Percentiles rank a stretch among this genome's conserved stretches.
phyloP scores from a whole-genome alignment of 371 early-diverging fungal species.

The Capillidium heterosporum region DNA sequence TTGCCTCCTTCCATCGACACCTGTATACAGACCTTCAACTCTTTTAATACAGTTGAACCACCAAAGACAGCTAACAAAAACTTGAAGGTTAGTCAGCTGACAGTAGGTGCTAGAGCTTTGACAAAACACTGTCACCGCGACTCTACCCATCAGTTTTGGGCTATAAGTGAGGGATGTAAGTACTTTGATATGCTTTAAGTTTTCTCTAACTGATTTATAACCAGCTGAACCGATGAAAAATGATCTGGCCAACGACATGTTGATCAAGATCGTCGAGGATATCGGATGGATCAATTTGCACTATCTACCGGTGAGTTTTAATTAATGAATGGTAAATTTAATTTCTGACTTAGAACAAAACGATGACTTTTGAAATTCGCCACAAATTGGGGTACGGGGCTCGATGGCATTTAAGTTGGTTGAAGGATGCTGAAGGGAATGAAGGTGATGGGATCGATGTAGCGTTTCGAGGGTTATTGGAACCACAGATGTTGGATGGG shows the following conservation, averaged over 20 bases:
- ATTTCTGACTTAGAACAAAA: constrained; percentile 12
- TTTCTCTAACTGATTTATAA: neutral
- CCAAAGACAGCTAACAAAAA: neutral
- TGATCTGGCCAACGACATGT: constrained; percentile 13
- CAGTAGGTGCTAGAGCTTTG: constrained; percentile 20
- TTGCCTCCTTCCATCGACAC: neutral
- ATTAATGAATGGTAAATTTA: neutral
- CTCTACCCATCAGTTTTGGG: constrained; percentile 16
- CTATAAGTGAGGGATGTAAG: constrained; percentile 17
- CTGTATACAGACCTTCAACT: neutral
- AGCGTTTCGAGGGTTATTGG: constrained; percentile 20
- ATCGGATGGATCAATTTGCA: constrained; percentile 21
- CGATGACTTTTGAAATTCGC: constrained; percentile 17
- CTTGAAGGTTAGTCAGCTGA: constrained; percentile 5
- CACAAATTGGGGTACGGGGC: constrained; percentile 18
- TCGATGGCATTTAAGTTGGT: constrained; percentile 12
- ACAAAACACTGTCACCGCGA: constrained; percentile 25
- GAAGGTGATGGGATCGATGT: neutral
- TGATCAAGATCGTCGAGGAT: constrained; percentile 13
- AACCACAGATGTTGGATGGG: constrained; percentile 21
- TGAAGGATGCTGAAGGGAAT: neutral
- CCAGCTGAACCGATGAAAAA: constrained; percentile 19
- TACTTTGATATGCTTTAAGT: neutral
- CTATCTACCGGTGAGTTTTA: constrained; percentile 14
- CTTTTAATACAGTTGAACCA: neutral